Evolutionary conservation across 2,329 filamentous ascomycete genomes (phyloP), one percentile per base, ranked within the genome.

Genomic region (Xylariaceae sp.): DNA sequence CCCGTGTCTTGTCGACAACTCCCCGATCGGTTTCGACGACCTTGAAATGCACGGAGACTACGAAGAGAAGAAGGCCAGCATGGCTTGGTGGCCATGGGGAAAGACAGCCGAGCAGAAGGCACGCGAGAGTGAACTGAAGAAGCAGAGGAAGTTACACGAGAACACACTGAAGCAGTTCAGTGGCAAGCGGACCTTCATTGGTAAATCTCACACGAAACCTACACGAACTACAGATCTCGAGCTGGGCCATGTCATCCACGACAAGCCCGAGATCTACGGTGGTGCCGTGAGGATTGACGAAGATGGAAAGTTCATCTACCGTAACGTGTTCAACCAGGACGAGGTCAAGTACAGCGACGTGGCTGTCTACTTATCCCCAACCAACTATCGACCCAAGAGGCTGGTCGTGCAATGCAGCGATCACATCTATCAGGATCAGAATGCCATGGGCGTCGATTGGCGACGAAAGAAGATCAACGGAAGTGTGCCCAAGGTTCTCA

Each of bases 341-440:
- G 39, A 41, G 9, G 22, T 39, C 24, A 57, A 57, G 34, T 48
- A 50, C 30, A 48, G 49, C 33, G 54, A 58, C 34, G 48, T 54
- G 4, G 49, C 54, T 11, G 49, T 53, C 3, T 58, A 56, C 39
- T 44, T 56, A 12, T 53, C 48, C n/a, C 53, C 55, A 4, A 58
- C 54, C 18, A 49, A 43, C 26, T 48, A 38, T 22, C 32, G 44
- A 3, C 55, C 55, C 1, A 48, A 44, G 36, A 45, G 55, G 18
- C 42, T 58, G 3, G 35, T 54, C 13, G 52, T 56, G 22, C 55
- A 58, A 35, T 39, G 48, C 3, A 45, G 51, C 3, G 29, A 40
- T 8, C 36, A 49, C 38, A 44, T 57, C 2, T 41, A 49, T 11
- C 15, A 24, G 9, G 43, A 50, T 22, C 26, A 44, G 18, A 33